Base-by-base conservation (phyloP, 2,329 filamentous ascomycete genomes). In the Trichocomaceae sp. region DNA sequence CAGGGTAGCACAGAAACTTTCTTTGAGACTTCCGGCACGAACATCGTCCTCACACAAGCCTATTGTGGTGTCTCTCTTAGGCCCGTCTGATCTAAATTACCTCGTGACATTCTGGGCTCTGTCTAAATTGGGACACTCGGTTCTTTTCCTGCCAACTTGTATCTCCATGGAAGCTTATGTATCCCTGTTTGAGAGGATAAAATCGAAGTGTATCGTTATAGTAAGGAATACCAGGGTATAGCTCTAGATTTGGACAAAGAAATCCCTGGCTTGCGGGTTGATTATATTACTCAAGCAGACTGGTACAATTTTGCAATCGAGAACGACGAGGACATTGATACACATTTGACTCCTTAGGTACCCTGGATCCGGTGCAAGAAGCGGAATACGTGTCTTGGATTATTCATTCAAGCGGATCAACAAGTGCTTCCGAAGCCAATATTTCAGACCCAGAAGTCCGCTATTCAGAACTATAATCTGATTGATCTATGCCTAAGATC, bases 341-440 rank as follows among this genome's bases (percentile, higher is more conserved):
- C 61, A 7, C 62, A 62, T 31, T 51, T 66, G 13, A 50, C 59
- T 19, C 58, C 61, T n/a, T n/a, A n/a, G n/a, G n/a, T 10, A 57
- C 56, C 56, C 60, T 71, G 13, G 63, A 71, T 20, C 55, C 61
- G 2, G 48, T 51, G 3, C 39, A 42, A 31, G 67, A 67, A 54
- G 65, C 67, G 49, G 64, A 59, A 17, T 66, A 72, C 61, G 65
- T 72, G 54, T 69, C 64, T 2, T 73, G 67, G 70, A 77, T 75
- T 48, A 71, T 80, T n/a, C 76, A 79, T 59, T 77, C 75, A 2
- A 75, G 72, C 17, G 82, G 83, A 7, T 82, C 79, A 0, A 84
- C 83, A 0, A 82, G 83, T n/a, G 0, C 70, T 85, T 0, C 83
- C 83, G 0, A 85, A 85, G 58, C 82, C 83, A 0, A 84, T 86